A percentile compares a stretch with the other conserved stretches of the same genome.
Evolutionary conservation across 768 basidiomycete genomes (phyloP).

Genomic region (Pholiota microspora): DNA sequence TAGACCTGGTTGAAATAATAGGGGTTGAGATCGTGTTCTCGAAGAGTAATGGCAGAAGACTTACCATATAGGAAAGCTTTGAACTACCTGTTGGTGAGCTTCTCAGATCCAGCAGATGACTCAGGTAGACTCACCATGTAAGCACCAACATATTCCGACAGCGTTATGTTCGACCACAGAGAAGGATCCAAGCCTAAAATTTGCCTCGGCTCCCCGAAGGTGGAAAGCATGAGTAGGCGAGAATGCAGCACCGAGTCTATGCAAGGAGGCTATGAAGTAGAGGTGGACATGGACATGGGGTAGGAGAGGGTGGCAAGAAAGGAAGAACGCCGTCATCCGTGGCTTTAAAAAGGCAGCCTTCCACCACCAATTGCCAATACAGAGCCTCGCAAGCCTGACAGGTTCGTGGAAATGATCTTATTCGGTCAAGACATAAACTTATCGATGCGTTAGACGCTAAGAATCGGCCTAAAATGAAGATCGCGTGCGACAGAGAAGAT

Average conservation of each 20-base stretch:
- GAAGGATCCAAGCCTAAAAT: slow-evolving; percentile 3
- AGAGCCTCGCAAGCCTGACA: slow-evolving; percentile 10
- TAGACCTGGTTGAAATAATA: slow-evolving; percentile 8
- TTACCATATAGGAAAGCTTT: slow-evolving; percentile 20
- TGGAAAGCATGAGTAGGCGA: slow-evolving; percentile 2
- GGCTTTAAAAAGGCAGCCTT: slow-evolving; percentile 11
- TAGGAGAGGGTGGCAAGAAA: background rate
- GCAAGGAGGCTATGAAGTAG: slow-evolving; percentile 6
- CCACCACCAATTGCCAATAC: slow-evolving; percentile 7
- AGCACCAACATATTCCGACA: slow-evolving; percentile 12
- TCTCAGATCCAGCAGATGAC: background rate
- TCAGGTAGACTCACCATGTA: slow-evolving; percentile 10
- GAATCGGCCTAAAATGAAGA: background rate
- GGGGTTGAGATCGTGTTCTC: background rate
- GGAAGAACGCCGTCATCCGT: slow-evolving; percentile 9
- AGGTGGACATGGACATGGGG: background rate
- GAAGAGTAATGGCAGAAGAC: background rate
- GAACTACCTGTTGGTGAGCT: slow-evolving; percentile 9
- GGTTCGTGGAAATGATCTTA: slow-evolving; percentile 9
- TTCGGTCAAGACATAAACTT: slow-evolving; percentile 2
- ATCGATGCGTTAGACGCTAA: slow-evolving; percentile 5
- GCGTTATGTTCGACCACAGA: slow-evolving; percentile 1
- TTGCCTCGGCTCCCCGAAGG: slow-evolving; percentile 5
- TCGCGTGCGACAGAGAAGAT: slow-evolving; percentile 5
- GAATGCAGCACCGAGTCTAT: background rate